phyloP scores from a whole-genome alignment of 495 filamentous ascomycete species.

The Podospora appendiculata region DNA sequence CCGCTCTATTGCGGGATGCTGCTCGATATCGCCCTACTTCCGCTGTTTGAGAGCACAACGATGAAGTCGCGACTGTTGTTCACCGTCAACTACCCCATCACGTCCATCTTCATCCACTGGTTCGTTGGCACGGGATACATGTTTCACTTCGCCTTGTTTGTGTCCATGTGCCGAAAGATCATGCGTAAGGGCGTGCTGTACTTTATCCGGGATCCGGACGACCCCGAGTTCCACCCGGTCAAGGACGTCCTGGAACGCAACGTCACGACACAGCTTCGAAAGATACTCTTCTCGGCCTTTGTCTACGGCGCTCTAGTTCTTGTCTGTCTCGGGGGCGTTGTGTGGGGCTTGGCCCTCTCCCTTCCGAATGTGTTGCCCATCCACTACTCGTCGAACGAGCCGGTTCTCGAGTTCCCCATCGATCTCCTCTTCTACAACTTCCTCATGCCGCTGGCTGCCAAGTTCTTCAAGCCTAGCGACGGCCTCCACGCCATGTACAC shows the following conservation, averaged over 20 bases:
- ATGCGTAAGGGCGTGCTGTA: slow-evolving; percentile 91
- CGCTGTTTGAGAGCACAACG: slow-evolving; percentile 75
- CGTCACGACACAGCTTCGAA: slow-evolving; percentile 86
- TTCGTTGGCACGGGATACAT: slow-evolving; percentile 99
- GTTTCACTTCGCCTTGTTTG: slow-evolving; percentile 99
- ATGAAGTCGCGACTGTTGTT: slow-evolving; percentile 69
- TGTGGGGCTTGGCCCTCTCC: slow-evolving; percentile 73
- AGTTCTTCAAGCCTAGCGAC: slow-evolving; percentile 75
- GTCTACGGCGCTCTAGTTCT: slow-evolving; percentile 93
- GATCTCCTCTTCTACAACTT: slow-evolving; percentile 97
- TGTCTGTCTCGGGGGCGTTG: slow-evolving; percentile 87
- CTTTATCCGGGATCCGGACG: slow-evolving; percentile 97
- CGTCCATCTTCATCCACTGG: slow-evolving; percentile 95
- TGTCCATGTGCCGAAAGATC: slow-evolving; percentile 98
- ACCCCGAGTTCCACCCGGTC: slow-evolving; percentile 96
- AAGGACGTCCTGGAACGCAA: slow-evolving; percentile 93
- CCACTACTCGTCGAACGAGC: slow-evolving; percentile 83
- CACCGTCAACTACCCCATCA: slow-evolving; percentile 66
- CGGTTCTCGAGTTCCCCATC: slow-evolving; percentile 87
- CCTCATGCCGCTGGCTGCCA: slow-evolving; percentile 76
- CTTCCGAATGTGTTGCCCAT: slow-evolving; percentile 73
- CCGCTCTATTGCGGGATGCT: slow-evolving; percentile 91
- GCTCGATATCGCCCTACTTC: slow-evolving; percentile 80
- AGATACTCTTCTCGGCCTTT: slow-evolving; percentile 91
- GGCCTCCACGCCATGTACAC: slow-evolving; percentile 75